Evolutionary conservation across 441 rosid species (phyloP).

Genomic region (Pelargonium myrrhifolium): DNA sequence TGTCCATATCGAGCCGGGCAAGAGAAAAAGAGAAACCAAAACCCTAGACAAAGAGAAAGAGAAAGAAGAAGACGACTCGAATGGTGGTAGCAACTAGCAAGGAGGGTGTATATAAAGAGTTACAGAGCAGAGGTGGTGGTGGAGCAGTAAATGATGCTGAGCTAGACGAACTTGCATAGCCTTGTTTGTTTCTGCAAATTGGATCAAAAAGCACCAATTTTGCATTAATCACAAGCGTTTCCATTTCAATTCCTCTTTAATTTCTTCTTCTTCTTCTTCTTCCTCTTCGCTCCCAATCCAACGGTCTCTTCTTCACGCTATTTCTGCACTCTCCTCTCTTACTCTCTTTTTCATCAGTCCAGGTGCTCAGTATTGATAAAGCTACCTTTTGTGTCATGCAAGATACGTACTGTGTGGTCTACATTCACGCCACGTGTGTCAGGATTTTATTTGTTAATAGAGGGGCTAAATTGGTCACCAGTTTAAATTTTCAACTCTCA

Average conservation of each 20-base stretch:
- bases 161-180: background rate
- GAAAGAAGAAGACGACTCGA: too few relatives aligned
- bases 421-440: too few relatives aligned
- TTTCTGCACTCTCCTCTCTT: background rate
- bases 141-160: background rate
- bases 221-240: background rate
- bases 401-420: too few relatives aligned
- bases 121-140: background rate
- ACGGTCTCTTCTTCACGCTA: background rate
- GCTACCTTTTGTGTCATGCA: too few relatives aligned
- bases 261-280: background rate
- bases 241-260: background rate
- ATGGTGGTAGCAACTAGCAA: too few relatives aligned
- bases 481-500: too few relatives aligned
- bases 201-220: background rate
- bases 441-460: too few relatives aligned
- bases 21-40: background rate
- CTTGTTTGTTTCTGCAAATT: too few relatives aligned
- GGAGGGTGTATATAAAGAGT: background rate
- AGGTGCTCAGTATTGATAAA: background rate
- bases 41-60: background rate
- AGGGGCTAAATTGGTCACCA: too few relatives aligned
- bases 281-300: too few relatives aligned
- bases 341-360: background rate
- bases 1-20: background rate